Percentiles rank a stretch among this genome's conserved stretches.
Conservation (phyloP, 495 filamentous ascomycete species). For the Endocarpon pusillum region DNA sequence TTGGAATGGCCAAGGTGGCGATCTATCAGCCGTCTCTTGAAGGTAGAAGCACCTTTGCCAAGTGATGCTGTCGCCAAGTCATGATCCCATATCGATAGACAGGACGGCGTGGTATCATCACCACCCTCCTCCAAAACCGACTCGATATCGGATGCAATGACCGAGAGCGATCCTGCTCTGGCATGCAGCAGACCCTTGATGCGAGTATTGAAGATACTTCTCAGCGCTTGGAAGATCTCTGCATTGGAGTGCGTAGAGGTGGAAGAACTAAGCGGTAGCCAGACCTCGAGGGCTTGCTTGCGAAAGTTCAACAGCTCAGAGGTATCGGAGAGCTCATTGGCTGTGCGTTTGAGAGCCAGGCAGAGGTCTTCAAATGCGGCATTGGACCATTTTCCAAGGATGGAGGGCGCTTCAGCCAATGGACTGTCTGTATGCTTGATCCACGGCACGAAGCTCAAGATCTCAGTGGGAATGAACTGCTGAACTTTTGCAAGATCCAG, state of each 20-base stretch:
- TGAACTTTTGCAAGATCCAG: slow-evolving; percentile 68
- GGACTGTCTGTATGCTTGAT: slow-evolving; percentile 70
- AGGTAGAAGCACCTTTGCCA: slow-evolving; percentile 36
- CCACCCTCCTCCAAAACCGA: slow-evolving; percentile 35
- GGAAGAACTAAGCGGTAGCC: slow-evolving; percentile 39
- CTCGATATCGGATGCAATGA: slow-evolving; percentile 36
- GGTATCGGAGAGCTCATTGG: slow-evolving; percentile 46
- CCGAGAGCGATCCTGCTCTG: slow-evolving; percentile 38
- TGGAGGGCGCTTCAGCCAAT: slow-evolving; percentile 41
- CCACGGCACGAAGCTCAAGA: slow-evolving; percentile 77
- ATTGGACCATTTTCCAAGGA: slow-evolving; percentile 57
- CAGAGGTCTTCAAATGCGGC: slow-evolving; percentile 48
- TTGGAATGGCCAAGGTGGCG: slow-evolving; percentile 48
- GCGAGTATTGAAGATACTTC: slow-evolving; percentile 48
- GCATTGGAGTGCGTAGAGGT: slow-evolving; percentile 30
- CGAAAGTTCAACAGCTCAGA: slow-evolving; percentile 49
- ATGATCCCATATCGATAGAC: slow-evolving; percentile 43
- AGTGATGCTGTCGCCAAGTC: slow-evolving; percentile 25
- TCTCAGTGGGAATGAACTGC: slow-evolving; percentile 68
- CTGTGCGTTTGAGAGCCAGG: slow-evolving; percentile 40
- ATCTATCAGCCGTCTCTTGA: slow-evolving; percentile 34
- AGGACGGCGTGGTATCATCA: slow-evolving; percentile 24
- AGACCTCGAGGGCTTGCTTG: slow-evolving; percentile 50
- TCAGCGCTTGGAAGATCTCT: slow-evolving; percentile 47
- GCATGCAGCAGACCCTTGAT: slow-evolving; percentile 39